Evolutionary conservation across 352 stramenopile species (phyloP).

Genomic region (Phytophthora chlamydospora): DNA sequence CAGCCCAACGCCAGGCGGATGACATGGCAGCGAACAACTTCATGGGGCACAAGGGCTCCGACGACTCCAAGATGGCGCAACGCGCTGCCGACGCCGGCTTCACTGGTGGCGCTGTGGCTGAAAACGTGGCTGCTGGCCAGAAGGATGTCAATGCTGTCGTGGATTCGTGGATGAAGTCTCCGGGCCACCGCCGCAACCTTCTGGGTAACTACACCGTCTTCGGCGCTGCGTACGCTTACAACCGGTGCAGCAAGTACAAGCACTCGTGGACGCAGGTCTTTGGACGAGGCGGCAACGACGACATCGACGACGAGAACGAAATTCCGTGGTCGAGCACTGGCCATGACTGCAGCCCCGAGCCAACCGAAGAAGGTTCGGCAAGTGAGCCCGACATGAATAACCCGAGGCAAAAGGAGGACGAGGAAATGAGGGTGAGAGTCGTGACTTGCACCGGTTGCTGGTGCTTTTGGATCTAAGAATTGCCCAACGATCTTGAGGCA

Average conservation of each 20-base stretch:
- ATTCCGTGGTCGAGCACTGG: not conserved
- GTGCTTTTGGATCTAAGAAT: conserved; percentile 24
- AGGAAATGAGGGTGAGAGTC: conserved; percentile 10
- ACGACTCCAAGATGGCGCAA: conserved; percentile 40
- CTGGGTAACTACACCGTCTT: conserved; percentile 43
- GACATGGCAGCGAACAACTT: conserved; percentile 51
- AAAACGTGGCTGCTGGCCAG: conserved; percentile 59
- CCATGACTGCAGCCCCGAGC: too few species aligned
- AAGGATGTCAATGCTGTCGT: conserved; percentile 40
- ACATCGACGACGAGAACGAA: conserved; percentile 17
- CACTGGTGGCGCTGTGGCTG: conserved; percentile 43
- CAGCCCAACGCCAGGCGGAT: conserved; percentile 23
- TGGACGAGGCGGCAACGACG: conserved; percentile 26
- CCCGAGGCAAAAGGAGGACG: not conserved
- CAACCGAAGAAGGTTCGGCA: conserved; percentile 12
- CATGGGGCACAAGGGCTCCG: conserved; percentile 50
- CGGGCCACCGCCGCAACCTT: conserved; percentile 51
- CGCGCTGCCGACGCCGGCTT: conserved; percentile 47
- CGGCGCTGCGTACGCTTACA: conserved; percentile 39
- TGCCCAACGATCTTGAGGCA: too few species aligned
- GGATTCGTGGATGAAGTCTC: conserved; percentile 57
- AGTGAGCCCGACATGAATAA: conserved; percentile 12
- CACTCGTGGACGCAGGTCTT: conserved; percentile 67
- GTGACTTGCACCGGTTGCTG: conserved; percentile 30
- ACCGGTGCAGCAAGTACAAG: conserved; percentile 33